phyloP scores from a whole-genome alignment of 352 stramenopile species.

The Phytopythium boreale region DNA sequence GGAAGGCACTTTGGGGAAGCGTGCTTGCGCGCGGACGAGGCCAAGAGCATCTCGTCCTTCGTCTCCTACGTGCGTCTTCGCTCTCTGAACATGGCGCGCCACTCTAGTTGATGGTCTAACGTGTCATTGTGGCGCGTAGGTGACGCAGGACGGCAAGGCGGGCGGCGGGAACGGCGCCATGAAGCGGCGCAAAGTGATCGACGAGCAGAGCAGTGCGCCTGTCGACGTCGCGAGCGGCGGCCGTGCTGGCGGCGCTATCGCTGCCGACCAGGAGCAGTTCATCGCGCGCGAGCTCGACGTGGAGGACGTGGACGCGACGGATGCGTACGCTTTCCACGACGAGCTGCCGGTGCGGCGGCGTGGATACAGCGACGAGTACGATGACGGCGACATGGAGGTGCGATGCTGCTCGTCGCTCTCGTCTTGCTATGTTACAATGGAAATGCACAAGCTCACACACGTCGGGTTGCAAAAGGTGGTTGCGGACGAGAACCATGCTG shows the following conservation, averaged over 20 bases:
- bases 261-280: neutral
- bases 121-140: constrained; percentile 11
- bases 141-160: constrained; percentile 21
- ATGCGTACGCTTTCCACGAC: neutral
- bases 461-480: neutral
- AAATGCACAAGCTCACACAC: too few relatives aligned
- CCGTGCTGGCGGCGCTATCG: too few relatives aligned
- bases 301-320: neutral
- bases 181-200: constrained; percentile 8
- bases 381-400: neutral
- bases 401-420: neutral
- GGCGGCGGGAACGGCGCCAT: neutral
- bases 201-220: neutral
- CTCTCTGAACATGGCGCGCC: neutral
- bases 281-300: neutral
- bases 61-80: constrained; percentile 57
- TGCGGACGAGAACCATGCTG: neutral
- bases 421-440: neutral
- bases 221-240: neutral
- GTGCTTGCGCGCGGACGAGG: constrained; percentile 59
- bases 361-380: neutral
- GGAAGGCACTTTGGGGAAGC: constrained; percentile 69
- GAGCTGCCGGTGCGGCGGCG: neutral
- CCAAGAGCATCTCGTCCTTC: constrained; percentile 60
- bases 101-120: neutral